Conservation (phyloP, 1,139 yeast genomes). For the Arxiozyma bovina region DNA sequence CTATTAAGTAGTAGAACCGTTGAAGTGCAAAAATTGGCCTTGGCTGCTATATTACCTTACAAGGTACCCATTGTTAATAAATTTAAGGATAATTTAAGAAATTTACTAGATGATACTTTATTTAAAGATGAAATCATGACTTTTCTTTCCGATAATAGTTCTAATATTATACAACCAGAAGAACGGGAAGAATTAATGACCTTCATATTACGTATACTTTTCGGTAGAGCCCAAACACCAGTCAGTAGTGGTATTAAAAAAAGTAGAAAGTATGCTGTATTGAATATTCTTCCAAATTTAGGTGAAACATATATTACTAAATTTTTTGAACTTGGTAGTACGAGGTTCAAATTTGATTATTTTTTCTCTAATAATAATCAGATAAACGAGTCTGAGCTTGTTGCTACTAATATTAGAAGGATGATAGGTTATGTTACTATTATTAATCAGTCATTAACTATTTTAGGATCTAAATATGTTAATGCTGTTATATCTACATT, state of each 20-base stretch:
- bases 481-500: slow-evolving; percentile 45
- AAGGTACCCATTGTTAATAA: slow-evolving; percentile 50
- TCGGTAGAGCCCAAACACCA: slow-evolving; percentile 71
- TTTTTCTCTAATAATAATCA: slow-evolving; percentile 30
- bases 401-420: slow-evolving; percentile 36
- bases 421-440: slow-evolving; percentile 67
- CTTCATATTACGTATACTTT: slow-evolving; percentile 64
- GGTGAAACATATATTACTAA: slow-evolving; percentile 44
- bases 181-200: slow-evolving; percentile 62
- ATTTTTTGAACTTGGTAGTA: slow-evolving; percentile 57
- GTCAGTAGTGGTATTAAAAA: slow-evolving; percentile 56
- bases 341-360: slow-evolving; percentile 40
- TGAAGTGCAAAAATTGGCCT: slow-evolving; percentile 62
- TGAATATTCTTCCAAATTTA: slow-evolving; percentile 60
- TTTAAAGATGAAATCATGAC: slow-evolving; percentile 78
- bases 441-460: slow-evolving; percentile 51
- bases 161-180: slow-evolving; percentile 48
- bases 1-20: slow-evolving; percentile 56
- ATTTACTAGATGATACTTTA: slow-evolving; percentile 69
- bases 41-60: slow-evolving; percentile 63
- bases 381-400: slow-evolving; percentile 22
- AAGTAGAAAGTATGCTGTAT: slow-evolving; percentile 68
- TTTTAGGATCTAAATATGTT: slow-evolving; percentile 53
- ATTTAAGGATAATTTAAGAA: slow-evolving; percentile 64
- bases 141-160: slow-evolving; percentile 46